These are phyloP conservation scores for Penicillium aurantiogriseum DNA, from an alignment of 2,329 filamentous ascomycete species.

Conservation along the genomic window DNA sequence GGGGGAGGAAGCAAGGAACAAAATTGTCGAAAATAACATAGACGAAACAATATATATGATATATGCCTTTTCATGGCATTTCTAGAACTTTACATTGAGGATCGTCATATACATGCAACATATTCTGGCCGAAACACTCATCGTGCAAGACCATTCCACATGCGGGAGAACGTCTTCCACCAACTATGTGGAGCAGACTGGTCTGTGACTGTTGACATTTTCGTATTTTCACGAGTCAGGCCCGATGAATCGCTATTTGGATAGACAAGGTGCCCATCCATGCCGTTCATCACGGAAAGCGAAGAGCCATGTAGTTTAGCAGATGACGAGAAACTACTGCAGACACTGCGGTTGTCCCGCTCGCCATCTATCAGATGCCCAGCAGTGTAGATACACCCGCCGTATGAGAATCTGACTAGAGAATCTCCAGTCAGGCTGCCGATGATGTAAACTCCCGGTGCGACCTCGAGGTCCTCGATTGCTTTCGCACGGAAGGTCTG, in stretches of 20 bases:
- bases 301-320: constrained; percentile 22
- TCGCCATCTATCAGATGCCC: constrained; percentile 48
- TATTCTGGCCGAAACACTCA: constrained; percentile 6
- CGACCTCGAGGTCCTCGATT: constrained; percentile 53
- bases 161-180: constrained; percentile 21
- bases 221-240: constrained; percentile 21
- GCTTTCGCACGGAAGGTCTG: constrained; percentile 55
- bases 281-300: constrained; percentile 38
- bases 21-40: neutral
- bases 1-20: neutral
- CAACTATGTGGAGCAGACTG: constrained; percentile 13
- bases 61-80: neutral
- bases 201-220: constrained; percentile 14
- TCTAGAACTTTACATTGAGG: neutral
- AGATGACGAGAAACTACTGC: constrained; percentile 21
- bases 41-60: neutral
- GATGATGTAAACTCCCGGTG: constrained; percentile 54
- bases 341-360: constrained; percentile 15
- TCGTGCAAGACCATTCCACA: constrained; percentile 23
- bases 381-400: constrained; percentile 57
- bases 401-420: constrained; percentile 59
- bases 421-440: constrained; percentile 62
- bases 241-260: constrained; percentile 2
- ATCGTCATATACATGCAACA: constrained; percentile 6
- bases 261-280: constrained; percentile 37